phyloP scores from a whole-genome alignment of 371 early-diverging fungal species.

The Chytridium lagenaria region DNA sequence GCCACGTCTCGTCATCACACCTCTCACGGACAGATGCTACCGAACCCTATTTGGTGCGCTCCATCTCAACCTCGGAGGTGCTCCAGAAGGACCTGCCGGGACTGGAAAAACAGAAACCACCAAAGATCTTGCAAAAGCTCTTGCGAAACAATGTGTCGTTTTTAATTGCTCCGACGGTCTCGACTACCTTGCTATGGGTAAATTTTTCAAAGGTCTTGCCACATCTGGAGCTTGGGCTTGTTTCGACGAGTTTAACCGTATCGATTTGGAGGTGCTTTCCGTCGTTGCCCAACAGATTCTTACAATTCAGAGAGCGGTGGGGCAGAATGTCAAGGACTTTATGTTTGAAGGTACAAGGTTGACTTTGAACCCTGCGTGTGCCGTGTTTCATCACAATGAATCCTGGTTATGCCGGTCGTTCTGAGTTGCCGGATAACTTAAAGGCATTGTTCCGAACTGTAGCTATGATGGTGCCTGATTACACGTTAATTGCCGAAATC shows the following conservation, averaged over 20 bases:
- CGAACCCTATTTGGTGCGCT: constrained; percentile 64
- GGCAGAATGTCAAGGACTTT: constrained; percentile 52
- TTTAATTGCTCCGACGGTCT: constrained; percentile 70
- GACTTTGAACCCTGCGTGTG: constrained; percentile 54
- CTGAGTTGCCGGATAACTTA: constrained; percentile 66
- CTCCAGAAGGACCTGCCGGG: constrained; percentile 67
- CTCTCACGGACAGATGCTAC: constrained; percentile 66
- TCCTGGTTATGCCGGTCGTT: constrained; percentile 69
- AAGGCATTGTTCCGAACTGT: constrained; percentile 66
- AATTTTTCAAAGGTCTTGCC: constrained; percentile 65
- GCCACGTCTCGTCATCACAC: constrained; percentile 63
- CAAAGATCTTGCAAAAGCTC: constrained; percentile 66
- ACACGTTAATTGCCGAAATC: constrained; percentile 62
- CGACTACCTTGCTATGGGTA: constrained; percentile 63
- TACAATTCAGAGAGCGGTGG: constrained; percentile 63
- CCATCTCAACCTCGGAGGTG: constrained; percentile 64
- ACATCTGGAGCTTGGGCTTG: constrained; percentile 65
- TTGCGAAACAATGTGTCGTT: constrained; percentile 69
- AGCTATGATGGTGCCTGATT: constrained; percentile 68
- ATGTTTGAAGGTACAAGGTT: constrained; percentile 61
- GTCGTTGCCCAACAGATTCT: constrained; percentile 65
- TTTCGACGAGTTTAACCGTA: constrained; percentile 74
- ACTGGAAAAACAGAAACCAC: constrained; percentile 72
- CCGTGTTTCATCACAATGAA: constrained; percentile 74
- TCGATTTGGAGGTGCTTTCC: constrained; percentile 63